A percentile compares a stretch with the other conserved stretches of the same genome.
These are phyloP conservation scores for Cetradonia linearis DNA, from an alignment of 495 filamentous ascomycete species.

Conservation along the genomic window DNA sequence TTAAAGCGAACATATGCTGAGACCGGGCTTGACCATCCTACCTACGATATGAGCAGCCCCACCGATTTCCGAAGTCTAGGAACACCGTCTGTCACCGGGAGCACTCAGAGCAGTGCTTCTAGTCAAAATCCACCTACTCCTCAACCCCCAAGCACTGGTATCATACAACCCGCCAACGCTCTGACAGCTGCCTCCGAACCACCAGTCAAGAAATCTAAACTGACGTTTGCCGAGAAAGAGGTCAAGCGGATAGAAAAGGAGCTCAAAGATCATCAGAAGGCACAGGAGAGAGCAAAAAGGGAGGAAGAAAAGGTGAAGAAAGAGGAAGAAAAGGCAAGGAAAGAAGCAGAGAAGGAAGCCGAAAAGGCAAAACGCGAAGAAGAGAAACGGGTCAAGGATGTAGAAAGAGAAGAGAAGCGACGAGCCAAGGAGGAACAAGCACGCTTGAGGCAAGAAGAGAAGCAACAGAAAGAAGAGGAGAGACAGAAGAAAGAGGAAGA, in stretches of 20 bases:
- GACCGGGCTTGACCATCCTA: constrained; percentile 22
- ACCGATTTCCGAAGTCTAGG: background rate
- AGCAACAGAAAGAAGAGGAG: constrained; percentile 52
- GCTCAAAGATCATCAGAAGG: constrained; percentile 38
- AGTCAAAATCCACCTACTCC: background rate
- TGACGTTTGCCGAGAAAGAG: constrained; percentile 44
- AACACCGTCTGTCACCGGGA: background rate
- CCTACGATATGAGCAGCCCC: background rate
- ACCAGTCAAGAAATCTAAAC: constrained; percentile 42
- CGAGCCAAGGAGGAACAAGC: constrained; percentile 34
- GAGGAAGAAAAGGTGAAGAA: constrained; percentile 42
- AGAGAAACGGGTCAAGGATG: constrained; percentile 36
- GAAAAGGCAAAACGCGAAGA: constrained; percentile 35
- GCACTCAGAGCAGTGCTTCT: background rate
- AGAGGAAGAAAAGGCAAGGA: constrained; percentile 35
- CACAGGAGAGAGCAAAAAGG: constrained; percentile 37
- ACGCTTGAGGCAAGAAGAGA: constrained; percentile 45
- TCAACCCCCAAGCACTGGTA: background rate
- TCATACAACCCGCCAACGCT: background rate
- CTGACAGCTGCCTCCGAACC: constrained; percentile 15
- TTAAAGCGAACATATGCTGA: constrained; percentile 22
- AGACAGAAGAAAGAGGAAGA: constrained; percentile 51
- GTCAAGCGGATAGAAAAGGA: constrained; percentile 45
- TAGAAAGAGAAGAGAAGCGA: constrained; percentile 38
- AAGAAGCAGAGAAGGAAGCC: constrained; percentile 38